These are phyloP conservation scores for Staphylotrichum longicolle DNA, from an alignment of 495 filamentous ascomycete species.

Conservation along the genomic window DNA sequence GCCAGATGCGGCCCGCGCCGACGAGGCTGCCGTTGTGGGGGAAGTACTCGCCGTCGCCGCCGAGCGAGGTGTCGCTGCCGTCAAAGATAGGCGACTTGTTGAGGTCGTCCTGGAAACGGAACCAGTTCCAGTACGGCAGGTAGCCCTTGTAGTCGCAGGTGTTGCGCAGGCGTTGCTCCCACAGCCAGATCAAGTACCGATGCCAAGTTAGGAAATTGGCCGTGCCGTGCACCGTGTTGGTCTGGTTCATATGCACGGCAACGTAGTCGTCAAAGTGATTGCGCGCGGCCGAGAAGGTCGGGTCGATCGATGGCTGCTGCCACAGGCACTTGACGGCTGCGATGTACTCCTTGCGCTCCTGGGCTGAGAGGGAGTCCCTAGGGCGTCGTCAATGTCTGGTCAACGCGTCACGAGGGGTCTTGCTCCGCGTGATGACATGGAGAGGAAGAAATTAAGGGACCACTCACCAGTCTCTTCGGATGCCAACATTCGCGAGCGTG, in stretches of 20 bases:
- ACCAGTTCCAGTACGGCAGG: conserved; percentile 11
- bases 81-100: conserved; percentile 8
- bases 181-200: conserved; percentile 4
- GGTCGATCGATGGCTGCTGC: conserved; percentile 46
- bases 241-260: conserved; percentile 62
- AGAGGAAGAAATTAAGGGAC: neutral
- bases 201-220: conserved; percentile 25
- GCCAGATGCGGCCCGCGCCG: conserved; percentile 6
- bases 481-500: conserved; percentile 5
- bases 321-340: conserved; percentile 61
- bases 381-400: neutral
- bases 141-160: conserved; percentile 6
- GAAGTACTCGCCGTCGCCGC: conserved; percentile 5
- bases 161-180: conserved; percentile 1
- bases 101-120: neutral
- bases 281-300: conserved; percentile 31
- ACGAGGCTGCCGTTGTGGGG: conserved; percentile 7
- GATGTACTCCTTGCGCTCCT: conserved; percentile 46
- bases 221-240: conserved; percentile 58
- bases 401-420: neutral
- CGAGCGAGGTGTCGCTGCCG: conserved; percentile 6
- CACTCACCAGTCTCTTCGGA: conserved; percentile 3
- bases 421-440: neutral
- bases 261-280: conserved; percentile 63
- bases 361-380: neutral